A percentile compares a stretch with the other conserved stretches of the same genome.
These are phyloP conservation scores for Aquilaria sinensis DNA, from an alignment of 345 rosid genomes.

Conservation along the genomic window DNA sequence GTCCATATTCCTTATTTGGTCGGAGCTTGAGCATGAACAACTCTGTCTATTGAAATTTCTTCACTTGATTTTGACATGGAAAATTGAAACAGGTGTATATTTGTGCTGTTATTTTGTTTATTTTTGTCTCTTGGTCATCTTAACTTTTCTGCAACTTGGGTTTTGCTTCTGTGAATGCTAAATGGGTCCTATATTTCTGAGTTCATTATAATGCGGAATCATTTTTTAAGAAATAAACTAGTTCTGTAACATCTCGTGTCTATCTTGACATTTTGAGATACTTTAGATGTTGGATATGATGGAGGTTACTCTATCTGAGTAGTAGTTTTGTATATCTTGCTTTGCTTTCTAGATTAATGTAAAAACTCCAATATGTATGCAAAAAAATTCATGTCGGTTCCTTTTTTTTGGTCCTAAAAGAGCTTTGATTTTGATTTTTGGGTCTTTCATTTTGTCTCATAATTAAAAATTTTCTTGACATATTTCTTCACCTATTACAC, in stretches of 20 bases:
- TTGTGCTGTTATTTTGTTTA: constrained; percentile 15
- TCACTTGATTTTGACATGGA: constrained; percentile 68
- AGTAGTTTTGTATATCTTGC: too few relatives aligned
- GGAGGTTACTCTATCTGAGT: too few relatives aligned
- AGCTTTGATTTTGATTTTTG: not conserved
- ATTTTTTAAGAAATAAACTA: too few relatives aligned
- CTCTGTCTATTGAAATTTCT: constrained; percentile 59
- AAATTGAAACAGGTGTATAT: constrained; percentile 52
- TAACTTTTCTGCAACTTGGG: not conserved
- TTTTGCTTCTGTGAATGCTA: constrained; percentile 4
- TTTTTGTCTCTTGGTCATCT: constrained; percentile 10
- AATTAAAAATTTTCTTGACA: not conserved
- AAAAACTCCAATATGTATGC: too few relatives aligned
- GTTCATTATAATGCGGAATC: constrained; percentile 1
- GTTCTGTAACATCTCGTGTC: too few relatives aligned
- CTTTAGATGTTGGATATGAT: too few relatives aligned
- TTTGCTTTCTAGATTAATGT: too few relatives aligned
- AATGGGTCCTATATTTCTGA: constrained; percentile 3
- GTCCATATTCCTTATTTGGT: constrained; percentile 45
- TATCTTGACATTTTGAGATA: too few relatives aligned
- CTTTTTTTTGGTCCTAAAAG: too few relatives aligned
- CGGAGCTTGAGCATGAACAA: constrained; percentile 81
- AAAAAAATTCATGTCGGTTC: too few relatives aligned
- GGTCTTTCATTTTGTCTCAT: not conserved
- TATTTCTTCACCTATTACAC: not conserved